A percentile compares a stretch with the other conserved stretches of the same genome.
These are phyloP conservation scores for Tulasnella sp. DNA, from an alignment of 768 basidiomycete species.

Conservation along the genomic window DNA sequence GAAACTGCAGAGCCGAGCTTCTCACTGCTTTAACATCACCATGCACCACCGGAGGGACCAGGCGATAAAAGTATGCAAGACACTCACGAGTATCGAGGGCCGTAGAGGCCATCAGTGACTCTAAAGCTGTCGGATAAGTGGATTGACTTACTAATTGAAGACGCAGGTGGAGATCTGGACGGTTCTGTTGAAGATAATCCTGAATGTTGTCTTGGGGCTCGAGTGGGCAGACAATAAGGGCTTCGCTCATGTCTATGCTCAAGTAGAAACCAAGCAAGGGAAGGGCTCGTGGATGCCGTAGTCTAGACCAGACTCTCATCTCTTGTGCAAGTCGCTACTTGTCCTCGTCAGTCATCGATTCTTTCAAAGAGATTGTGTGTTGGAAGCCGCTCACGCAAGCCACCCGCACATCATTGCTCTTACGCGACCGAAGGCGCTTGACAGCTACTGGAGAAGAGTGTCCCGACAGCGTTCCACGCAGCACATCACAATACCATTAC, in stretches of 20 bases:
- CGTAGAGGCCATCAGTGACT: background rate
- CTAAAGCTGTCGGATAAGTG: background rate
- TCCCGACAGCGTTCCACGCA: no score
- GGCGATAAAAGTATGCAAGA: background rate
- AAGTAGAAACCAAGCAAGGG: slow-evolving; percentile 5
- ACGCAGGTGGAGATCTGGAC: background rate
- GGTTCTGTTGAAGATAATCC: background rate
- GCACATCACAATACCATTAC: no score
- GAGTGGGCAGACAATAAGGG: background rate
- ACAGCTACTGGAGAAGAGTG: no score
- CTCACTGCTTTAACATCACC: slow-evolving; percentile 7
- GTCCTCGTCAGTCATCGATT: no score
- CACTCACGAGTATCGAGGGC: background rate
- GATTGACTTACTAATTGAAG: background rate
- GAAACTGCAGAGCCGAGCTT: no score
- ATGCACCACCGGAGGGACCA: slow-evolving; percentile 5
- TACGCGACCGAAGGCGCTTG: no score
- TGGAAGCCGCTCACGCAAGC: no score
- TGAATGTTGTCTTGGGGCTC: background rate
- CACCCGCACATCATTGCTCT: no score
- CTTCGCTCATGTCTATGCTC: background rate
- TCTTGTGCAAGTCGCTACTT: slow-evolving; percentile 4
- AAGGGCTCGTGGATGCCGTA: slow-evolving; percentile 3
- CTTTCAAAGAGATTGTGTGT: no score
- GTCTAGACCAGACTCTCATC: slow-evolving; percentile 1